phyloP scores from a whole-genome alignment of 768 basidiomycete species.

The Phanerodontia chrysosporium region DNA sequence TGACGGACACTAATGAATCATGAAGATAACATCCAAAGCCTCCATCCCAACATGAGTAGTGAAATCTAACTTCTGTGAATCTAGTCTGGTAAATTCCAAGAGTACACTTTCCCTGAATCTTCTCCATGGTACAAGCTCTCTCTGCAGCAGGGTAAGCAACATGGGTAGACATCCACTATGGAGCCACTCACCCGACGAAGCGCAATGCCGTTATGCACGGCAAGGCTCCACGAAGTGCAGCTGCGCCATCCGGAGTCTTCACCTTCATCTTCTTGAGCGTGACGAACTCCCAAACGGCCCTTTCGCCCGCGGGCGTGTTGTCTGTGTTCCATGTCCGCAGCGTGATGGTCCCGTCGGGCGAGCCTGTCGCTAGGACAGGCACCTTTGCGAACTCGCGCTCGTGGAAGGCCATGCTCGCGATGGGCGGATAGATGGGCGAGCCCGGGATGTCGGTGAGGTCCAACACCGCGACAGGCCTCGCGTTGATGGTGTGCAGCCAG shows the following conservation, averaged over 20 bases:
- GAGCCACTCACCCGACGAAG: slow-evolving; percentile 64
- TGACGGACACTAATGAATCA: too few relatives aligned
- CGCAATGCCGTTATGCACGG: slow-evolving; percentile 72
- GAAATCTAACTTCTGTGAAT: background rate
- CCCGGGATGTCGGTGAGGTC: slow-evolving; percentile 49
- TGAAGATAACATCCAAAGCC: background rate
- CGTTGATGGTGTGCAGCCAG: slow-evolving; percentile 85
- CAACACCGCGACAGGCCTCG: slow-evolving; percentile 65
- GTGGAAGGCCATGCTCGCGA: slow-evolving; percentile 81
- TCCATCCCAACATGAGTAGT: background rate
- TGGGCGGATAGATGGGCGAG: slow-evolving; percentile 39
- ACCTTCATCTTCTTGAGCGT: slow-evolving; percentile 65
- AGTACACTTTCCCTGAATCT: slow-evolving; percentile 52
- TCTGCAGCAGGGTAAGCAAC: slow-evolving; percentile 26
- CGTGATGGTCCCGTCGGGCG: slow-evolving; percentile 69
- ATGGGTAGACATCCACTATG: too few relatives aligned
- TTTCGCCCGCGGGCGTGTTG: slow-evolving; percentile 59
- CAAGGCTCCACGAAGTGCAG: slow-evolving; percentile 33
- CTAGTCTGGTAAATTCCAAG: slow-evolving; percentile 53
- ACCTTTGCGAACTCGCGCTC: slow-evolving; percentile 81
- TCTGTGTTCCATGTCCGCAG: slow-evolving; percentile 85
- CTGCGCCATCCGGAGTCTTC: slow-evolving; percentile 29
- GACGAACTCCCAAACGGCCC: slow-evolving; percentile 72
- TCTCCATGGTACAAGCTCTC: slow-evolving; percentile 65
- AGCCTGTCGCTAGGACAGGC: slow-evolving; percentile 78